Evolutionary conservation across 1,139 yeast species (phyloP), one percentile per base, ranked within the genome.

Genomic region (Nakaseomyces bracarensis): DNA sequence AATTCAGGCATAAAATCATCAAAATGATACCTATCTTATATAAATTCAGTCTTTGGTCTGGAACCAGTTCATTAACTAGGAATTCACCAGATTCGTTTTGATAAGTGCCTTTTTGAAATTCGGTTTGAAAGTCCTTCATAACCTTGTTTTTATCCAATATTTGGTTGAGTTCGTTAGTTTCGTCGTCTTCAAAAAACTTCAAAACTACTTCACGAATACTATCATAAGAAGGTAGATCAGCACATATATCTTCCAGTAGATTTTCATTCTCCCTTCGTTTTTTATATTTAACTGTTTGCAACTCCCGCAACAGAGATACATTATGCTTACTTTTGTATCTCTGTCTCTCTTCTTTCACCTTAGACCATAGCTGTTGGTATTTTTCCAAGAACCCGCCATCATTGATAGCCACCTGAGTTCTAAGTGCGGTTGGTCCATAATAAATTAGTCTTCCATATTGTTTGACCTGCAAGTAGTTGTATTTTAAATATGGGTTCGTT

Each of bases 391-490:
- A 51, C n/a, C 50, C 49, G 41, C 49, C 45, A 23, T 49, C 50
- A 25, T 49, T 47, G 13, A 43, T 40, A 16, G 39, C 41, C 10
- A 54, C 45, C 19, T 48, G 39, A 1, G 55, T 50, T 26, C 53
- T 43, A 38, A 52, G 33, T 4, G 61, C 50, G 1, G 63, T 58
- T 6, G 60, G 58, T 1, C 63, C 63, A 42, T 47, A 55, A 4
- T 49, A 34, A 3, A 50, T 40, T 19, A 43, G 45, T 27, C 57
- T 38, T 3, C 53, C 57, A 27, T 44, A 8, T 18, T 43, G 18
- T 37, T 51, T 45, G n/a, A 30, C 29, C 39, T 52, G 44, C 15
- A 49, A 3, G 44, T 38, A 44, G 40, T 46, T 43, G 16, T 44
- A 45, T n/a, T 43, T 46, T 39, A 47, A 44, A 5, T 48, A 45